Conservation (phyloP, 768 basidiomycete species). For the Lactifluus pinguis region DNA sequence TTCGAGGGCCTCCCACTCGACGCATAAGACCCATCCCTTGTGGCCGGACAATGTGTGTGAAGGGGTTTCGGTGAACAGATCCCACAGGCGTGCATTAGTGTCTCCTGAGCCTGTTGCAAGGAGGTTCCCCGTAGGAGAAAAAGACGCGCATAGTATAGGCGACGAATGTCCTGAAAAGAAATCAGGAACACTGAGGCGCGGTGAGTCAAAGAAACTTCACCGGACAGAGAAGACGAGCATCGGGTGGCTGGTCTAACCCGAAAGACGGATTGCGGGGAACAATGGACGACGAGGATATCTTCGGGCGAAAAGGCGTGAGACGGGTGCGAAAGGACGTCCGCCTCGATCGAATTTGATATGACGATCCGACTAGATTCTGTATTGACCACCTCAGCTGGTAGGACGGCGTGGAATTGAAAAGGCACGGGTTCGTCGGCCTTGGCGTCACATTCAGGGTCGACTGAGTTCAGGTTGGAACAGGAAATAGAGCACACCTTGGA, state of each 20-base stretch:
- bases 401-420: conserved; percentile 78
- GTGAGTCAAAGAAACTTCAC: conserved; percentile 31
- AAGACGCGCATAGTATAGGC: conserved; percentile 90
- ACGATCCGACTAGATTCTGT: conserved; percentile 62
- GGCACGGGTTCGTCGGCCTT: conserved; percentile 86
- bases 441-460: background rate
- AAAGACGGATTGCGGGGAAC: conserved; percentile 94
- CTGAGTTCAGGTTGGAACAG: conserved; percentile 8
- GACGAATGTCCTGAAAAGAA: conserved; percentile 65
- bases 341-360: conserved; percentile 75
- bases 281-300: conserved; percentile 80
- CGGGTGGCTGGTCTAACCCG: conserved; percentile 87
- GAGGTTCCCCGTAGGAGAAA: conserved; percentile 86
- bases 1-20: conserved; percentile 95
- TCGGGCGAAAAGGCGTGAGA: conserved; percentile 71
- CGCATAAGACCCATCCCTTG: conserved; percentile 92
- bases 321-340: conserved; percentile 68
- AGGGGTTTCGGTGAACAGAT: conserved; percentile 87
- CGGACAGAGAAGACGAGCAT: conserved; percentile 87
- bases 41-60: conserved; percentile 83
- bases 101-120: conserved; percentile 96
- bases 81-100: conserved; percentile 88
- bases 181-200: background rate
- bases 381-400: conserved; percentile 47
- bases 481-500: conserved; percentile 37